phyloP scores from a whole-genome alignment of 139 green algal species.

The Chlamydomonas schloesseri region DNA sequence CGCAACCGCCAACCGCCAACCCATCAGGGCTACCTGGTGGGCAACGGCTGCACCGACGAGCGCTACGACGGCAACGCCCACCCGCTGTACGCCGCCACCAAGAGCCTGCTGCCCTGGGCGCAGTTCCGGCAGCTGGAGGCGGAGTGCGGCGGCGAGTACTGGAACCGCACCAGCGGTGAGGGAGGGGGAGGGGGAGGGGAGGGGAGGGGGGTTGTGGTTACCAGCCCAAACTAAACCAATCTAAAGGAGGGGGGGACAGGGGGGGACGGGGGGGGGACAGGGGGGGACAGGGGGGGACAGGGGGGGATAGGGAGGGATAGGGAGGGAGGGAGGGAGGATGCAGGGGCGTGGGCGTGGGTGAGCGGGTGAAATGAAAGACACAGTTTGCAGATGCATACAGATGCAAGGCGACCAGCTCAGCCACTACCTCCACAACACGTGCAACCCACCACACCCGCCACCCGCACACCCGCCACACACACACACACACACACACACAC shows the following conservation, averaged over 20 bases:
- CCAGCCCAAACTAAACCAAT: too few relatives aligned
- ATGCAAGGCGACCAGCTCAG: too few relatives aligned
- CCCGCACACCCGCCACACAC: background rate
- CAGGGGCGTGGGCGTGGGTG: background rate
- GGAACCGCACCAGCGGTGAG: constrained; percentile 60
- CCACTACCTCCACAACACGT: too few relatives aligned
- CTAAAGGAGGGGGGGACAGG: background rate
- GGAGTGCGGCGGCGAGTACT: constrained; percentile 70
- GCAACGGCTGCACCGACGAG: constrained; percentile 83
- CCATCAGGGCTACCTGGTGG: constrained; percentile 83
- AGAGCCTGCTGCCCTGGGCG: constrained; percentile 62
- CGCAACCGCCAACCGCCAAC: too few relatives aligned
- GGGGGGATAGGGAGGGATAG: background rate
- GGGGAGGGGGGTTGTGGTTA: background rate
- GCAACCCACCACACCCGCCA: too few relatives aligned
- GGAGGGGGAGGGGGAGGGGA: background rate
- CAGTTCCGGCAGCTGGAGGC: constrained; percentile 6
- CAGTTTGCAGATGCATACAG: too few relatives aligned
- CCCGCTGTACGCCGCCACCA: constrained; percentile 75
- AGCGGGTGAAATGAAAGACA: too few relatives aligned
- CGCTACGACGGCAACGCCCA: constrained; percentile 77
- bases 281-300: too few relatives aligned
- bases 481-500: background rate
- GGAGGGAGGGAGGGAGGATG: background rate
- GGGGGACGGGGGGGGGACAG: background rate